Evolutionary conservation across 2,329 filamentous ascomycete genomes (phyloP), one percentile per base, ranked within the genome.

Genomic region (Clarireedia homoeocarpa): DNA sequence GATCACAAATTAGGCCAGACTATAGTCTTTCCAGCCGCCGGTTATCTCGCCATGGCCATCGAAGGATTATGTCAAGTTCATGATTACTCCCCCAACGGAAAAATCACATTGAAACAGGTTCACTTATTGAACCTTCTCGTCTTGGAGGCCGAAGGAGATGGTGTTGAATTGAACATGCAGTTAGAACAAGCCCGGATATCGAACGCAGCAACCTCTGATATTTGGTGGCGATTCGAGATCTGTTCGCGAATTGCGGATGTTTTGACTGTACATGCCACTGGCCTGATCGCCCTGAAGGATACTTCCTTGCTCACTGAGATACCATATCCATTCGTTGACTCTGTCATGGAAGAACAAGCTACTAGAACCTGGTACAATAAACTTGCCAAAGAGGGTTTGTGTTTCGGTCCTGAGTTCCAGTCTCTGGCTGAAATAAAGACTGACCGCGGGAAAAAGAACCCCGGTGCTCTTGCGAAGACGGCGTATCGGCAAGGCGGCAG

Each of bases 1-100:
- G 76, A 80, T 55, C 78, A 81, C 53, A 72, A 75, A 23, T 71
- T 81, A 6, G 74, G 78, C 56, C 75, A 74, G 59, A 73, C 74
- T 2, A 72, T 75, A 36, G 68, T 81, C 15, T 80, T 78, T 48
- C 78, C 78, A 1, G 44, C 36, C n/a, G 52, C 59, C 5, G 61
- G 44, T 15, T 61, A 59, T 50, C 17, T 61, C 48, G 55, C 40
- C 5, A 60, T 61, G 45, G 61, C 51, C 45, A 59, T 53, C 23
- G 57, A 61, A 53, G 61, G 58, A 20, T 26, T 57, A 6, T 27
- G 38, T 15, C 59, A 63, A 50, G n/a, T 53, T 4, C 17, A 46
- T 52, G 51, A 20, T 20, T 20, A 20, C 17, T 20, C 17, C 17
- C 17, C 17, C 17, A 20, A 20, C 17, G 40, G 15, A 12, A 30